Evolutionary conservation across 495 filamentous ascomycete species (phyloP), one percentile per base, ranked within the genome.

Genomic region (Glarea lozoyensis): DNA sequence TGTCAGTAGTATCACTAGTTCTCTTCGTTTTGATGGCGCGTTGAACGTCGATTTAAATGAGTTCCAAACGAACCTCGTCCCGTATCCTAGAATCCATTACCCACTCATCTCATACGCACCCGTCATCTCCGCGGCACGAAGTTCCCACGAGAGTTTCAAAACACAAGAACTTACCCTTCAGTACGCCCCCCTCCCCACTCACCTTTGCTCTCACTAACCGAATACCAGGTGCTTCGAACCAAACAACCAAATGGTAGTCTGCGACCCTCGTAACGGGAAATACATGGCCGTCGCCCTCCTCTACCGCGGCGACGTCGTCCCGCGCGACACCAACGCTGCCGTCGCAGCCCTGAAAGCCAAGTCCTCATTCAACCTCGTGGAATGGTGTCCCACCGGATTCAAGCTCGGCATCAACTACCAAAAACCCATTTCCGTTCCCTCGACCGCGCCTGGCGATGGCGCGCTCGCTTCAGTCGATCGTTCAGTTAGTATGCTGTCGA

Each of bases 351-450:
- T 94, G 50, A 94, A 94, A 70, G 80, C 86, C 54, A 89, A 87
- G 72, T 55, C 78, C 7, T 87, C 86, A 19, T 90, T 94, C 75
- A 88, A 92, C 73, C 72, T 93, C 44, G 87, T 94, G 41, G 87
- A 94, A 62, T 94, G 87, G 87, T 94, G 87, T 67, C 87, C 87
- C n/a, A 94, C 87, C 33, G 87, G 87, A 45, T 94, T 94, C 78
- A 94, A 94, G 73, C 71, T 94, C 41, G 87, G 87, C 52, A 93
- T 94, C 72, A 90, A 89, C 70, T 88, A 88, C 69, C 82, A 88
- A 65, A 87, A 88, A 68, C 87, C 87, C 31, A 68, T 81, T 48
- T 72, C 79, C 40, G 82, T 90, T n/a, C 85, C 86, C 42, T 76
- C 75, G 32, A 44, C 49, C 25, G 31, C 35, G 13, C 49, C 53